Conservation (phyloP, 2,329 filamentous ascomycete species). For the Phyllachora maydis region DNA sequence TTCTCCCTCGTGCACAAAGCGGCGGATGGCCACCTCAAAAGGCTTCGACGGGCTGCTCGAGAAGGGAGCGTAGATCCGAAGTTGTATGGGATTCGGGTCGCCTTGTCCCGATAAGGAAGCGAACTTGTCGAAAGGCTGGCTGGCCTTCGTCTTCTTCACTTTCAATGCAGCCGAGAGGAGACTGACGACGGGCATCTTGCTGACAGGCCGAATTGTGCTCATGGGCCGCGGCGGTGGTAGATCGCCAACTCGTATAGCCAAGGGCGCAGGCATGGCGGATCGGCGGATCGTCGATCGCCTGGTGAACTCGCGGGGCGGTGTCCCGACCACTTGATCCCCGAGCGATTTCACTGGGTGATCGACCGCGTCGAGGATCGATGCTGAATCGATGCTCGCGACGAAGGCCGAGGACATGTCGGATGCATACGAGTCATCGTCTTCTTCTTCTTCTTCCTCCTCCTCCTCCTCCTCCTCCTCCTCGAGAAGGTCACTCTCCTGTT, state of each 20-base stretch:
- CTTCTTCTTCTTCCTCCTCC: no score
- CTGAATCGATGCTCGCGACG: slow-evolving; percentile 46
- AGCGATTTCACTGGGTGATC: slow-evolving; percentile 34
- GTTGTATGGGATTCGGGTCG: slow-evolving; percentile 52
- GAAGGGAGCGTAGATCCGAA: slow-evolving; percentile 61
- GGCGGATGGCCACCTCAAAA: slow-evolving; percentile 51
- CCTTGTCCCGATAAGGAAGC: slow-evolving; percentile 59
- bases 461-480: no score
- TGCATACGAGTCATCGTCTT: slow-evolving; percentile 37
- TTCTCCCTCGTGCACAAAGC: slow-evolving; percentile 47
- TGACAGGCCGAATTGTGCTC: slow-evolving; percentile 40
- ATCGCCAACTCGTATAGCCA: slow-evolving; percentile 33
- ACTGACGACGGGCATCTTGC: slow-evolving; percentile 49
- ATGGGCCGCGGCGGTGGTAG: slow-evolving; percentile 52
- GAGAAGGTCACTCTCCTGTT: slow-evolving; percentile 27
- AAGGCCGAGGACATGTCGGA: slow-evolving; percentile 46
- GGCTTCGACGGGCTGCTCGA: slow-evolving; percentile 42
- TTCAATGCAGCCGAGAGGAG: slow-evolving; percentile 52
- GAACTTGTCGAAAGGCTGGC: slow-evolving; percentile 57
- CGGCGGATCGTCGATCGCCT: slow-evolving; percentile 44
- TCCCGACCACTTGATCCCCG: slow-evolving; percentile 38
- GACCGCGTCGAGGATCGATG: slow-evolving; percentile 47
- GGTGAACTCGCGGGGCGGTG: slow-evolving; percentile 36
- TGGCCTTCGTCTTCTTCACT: slow-evolving; percentile 47
- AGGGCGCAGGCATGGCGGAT: slow-evolving; percentile 31